Base-by-base conservation (phyloP, 2,329 filamentous ascomycete species). In the Hymenoscyphus fructigenus region DNA sequence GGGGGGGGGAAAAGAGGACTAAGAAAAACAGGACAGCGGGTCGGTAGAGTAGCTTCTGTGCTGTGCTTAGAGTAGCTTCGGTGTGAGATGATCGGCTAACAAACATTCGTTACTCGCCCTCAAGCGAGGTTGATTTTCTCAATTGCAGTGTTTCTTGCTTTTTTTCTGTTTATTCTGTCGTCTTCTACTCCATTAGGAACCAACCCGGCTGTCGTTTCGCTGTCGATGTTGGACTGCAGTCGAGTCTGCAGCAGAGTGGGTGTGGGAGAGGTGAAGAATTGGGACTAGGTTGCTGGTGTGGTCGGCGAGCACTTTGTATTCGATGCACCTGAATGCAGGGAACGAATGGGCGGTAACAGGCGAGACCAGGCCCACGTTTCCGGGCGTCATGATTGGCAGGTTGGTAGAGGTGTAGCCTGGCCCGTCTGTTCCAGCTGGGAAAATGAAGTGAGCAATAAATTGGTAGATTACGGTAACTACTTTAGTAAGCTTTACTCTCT, bases 281-380 rank as follows among this genome's bases (percentile, higher is more conserved):
- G 44, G n/a, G 44, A 50, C 44, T 50, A 14, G 47, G 20, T 14
- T 23, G 10, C 47, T 53, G 47, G 23, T 53, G 23, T 53, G 47
- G 47, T 53, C 47, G 47, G 47, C 47, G 47, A 53, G 47, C 47
- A 53, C 36, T 15, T 38, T 38, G 36, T 3, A 38, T 5, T 53
- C 14, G 47, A 53, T 53, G 47, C 47, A 53, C 47, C 47, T 53
- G 47, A 53, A 53, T 53, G 47, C 47, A 53, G 47, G 47, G 47
- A 53, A 53, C 47, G 20, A 53, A 53, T 53, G 47, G 47, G 47
- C 47, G 47, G 47, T 53, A 53, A 53, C 47, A 53, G 47, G 47
- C 47, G 47, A 53, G 47, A 53, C 47, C 47, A 53, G 47, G 47
- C 14, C 47, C 47, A 53, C 47, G 47, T 53, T 53, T 53, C 47